Evolutionary conservation across 1,139 yeast species (phyloP), one percentile per base, ranked within the genome.

Genomic region (Blastobotrys ciferrii): DNA sequence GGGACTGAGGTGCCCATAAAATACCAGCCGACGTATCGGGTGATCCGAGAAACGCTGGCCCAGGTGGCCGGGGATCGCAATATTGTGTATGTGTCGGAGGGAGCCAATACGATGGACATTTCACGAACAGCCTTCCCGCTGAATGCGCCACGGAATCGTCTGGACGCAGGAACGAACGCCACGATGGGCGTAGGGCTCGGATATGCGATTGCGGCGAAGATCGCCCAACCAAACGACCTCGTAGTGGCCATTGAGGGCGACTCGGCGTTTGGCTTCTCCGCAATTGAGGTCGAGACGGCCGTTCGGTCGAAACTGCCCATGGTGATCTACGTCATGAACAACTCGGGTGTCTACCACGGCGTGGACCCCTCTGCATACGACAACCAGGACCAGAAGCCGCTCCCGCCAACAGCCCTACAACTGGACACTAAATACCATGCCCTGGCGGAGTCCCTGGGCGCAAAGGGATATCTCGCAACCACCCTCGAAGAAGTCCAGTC

Each of bases 161-260:
- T 82, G 18, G 87, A 82, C 56, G 85, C 86, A 2, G 87, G 87
- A 1, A 81, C 87, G 0, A 80, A 80, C 62, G 87, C 86, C 1
- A 81, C 87, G 0, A 82, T 82, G 87, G 87, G 87, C 2, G 70
- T 81, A 25, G 87, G 87, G 0, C 53, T 81, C 28, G 86, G 84
- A 0, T 82, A 82, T 57, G 82, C 84, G 1, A 76, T 82, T 52
- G 80, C 85, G 1, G 77, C 86, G 5, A 80, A 79, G 54, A 65
- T 68, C 2, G 73, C 78, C 0, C 54, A 66, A 7, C 81, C 82
- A 0, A 60, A 66, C 0, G 67, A 72, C 42, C 61, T 68, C 9
- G 80, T 80, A 0, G 65, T 82, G 2, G 77, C 82, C n/a, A 76
- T 82, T 38, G 83, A 80, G 59, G 87, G 87, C 3, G 87, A 82